phyloP scores from a whole-genome alignment of 352 stramenopile species.

The Globisporangium recalcitrans region DNA sequence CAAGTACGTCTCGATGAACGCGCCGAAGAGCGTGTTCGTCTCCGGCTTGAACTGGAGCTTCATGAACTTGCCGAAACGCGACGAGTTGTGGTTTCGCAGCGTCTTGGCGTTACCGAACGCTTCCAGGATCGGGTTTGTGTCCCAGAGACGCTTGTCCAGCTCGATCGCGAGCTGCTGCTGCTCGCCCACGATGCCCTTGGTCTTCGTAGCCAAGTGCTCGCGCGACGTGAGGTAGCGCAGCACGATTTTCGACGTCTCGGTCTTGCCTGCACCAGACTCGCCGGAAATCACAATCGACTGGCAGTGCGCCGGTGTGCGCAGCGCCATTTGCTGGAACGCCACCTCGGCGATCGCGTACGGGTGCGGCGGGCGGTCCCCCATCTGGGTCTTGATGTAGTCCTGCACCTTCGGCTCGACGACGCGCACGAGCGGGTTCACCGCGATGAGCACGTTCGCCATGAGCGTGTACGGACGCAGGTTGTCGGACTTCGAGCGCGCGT shows the following conservation, averaged over 20 bases:
- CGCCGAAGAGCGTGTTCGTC: constrained; percentile 64
- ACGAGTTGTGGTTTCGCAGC: constrained; percentile 85
- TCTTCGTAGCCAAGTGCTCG: constrained; percentile 57
- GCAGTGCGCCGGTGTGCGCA: constrained; percentile 72
- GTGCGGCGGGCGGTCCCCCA: constrained; percentile 78
- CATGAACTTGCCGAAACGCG: constrained; percentile 87
- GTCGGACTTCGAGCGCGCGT: constrained; percentile 63
- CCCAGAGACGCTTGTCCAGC: constrained; percentile 82
- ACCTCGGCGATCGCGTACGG: constrained; percentile 83
- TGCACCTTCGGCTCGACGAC: constrained; percentile 78
- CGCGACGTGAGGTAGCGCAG: constrained; percentile 82
- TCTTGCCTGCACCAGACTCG: constrained; percentile 84
- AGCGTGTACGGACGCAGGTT: constrained; percentile 82
- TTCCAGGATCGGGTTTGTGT: constrained; percentile 87
- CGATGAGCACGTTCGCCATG: constrained; percentile 87
- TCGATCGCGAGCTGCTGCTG: constrained; percentile 67
- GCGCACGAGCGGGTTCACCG: constrained; percentile 81
- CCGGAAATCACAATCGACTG: constrained; percentile 88
- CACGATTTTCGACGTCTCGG: constrained; percentile 88
- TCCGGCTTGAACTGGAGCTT: constrained; percentile 84
- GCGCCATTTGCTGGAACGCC: constrained; percentile 87
- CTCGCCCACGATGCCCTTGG: constrained; percentile 24
- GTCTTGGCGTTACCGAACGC: constrained; percentile 88
- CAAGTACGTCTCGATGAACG: constrained; percentile 87
- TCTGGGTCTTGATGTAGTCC: constrained; percentile 87